Evolutionary conservation across 768 basidiomycete genomes (phyloP).

Genomic region (Tricholoma saponaceum): DNA sequence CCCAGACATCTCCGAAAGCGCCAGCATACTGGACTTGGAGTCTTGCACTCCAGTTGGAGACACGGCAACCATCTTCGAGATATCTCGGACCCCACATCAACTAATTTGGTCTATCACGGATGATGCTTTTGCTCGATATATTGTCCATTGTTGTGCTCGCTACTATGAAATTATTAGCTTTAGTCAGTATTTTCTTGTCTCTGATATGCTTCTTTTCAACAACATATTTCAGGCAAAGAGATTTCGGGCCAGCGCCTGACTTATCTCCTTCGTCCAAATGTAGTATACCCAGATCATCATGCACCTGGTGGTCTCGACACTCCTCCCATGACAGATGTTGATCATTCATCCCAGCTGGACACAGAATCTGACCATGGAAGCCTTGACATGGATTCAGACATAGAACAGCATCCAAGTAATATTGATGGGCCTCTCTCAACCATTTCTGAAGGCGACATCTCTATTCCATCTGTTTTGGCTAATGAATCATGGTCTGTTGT

Average conservation of each 20-base stretch:
- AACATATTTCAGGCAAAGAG: constrained; percentile 48
- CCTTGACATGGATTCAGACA: constrained; percentile 46
- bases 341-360: constrained; percentile 47
- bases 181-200: constrained; percentile 44
- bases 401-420: constrained; percentile 34
- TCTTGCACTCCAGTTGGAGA: constrained; percentile 47
- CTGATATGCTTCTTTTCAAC: neutral
- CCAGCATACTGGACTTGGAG: constrained; percentile 11
- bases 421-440: constrained; percentile 16
- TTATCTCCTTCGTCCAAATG: constrained; percentile 77
- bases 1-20: constrained; percentile 36
- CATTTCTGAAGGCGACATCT: constrained; percentile 4
- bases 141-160: constrained; percentile 79
- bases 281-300: constrained; percentile 52
- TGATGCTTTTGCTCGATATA: constrained; percentile 73
- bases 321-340: constrained; percentile 68
- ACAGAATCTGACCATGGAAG: constrained; percentile 48
- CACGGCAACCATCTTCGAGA: constrained; percentile 55
- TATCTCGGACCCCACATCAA: constrained; percentile 59
- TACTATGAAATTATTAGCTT: constrained; percentile 80
- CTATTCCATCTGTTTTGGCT: constrained; percentile 1
- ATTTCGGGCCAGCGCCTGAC: constrained; percentile 58
- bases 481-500: constrained; percentile 35
- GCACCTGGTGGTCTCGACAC: constrained; percentile 51
- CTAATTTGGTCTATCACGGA: constrained; percentile 71